Evolutionary conservation across 139 green algal species (phyloP).

Genomic region (Chlorella sp.): DNA sequence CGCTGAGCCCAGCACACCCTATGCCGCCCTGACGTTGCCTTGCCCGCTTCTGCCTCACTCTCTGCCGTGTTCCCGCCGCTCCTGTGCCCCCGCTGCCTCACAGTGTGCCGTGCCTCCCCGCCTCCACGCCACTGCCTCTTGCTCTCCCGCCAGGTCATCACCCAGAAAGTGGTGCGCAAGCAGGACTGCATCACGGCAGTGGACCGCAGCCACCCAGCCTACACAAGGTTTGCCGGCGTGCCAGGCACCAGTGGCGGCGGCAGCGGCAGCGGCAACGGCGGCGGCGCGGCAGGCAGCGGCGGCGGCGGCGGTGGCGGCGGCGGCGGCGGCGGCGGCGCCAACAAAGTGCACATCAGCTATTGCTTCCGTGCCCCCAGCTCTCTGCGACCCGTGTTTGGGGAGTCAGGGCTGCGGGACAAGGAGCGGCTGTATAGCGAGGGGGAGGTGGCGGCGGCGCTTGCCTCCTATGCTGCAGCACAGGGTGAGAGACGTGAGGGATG

Average conservation of each 20-base stretch:
- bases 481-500: no score
- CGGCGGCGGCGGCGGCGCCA: background rate
- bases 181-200: constrained; percentile 43
- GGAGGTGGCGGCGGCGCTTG: constrained; percentile 25
- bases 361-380: constrained; percentile 37
- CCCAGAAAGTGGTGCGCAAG: constrained; percentile 50
- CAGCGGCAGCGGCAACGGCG: background rate
- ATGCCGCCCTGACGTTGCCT: background rate
- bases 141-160: constrained; percentile 14
- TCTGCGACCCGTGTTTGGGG: constrained; percentile 42
- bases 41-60: background rate
- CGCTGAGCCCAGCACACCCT: no score
- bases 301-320: constrained; percentile 1
- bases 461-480: constrained; percentile 4
- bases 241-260: background rate
- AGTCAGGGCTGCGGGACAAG: constrained; percentile 30
- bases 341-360: constrained; percentile 14
- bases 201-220: constrained; percentile 28
- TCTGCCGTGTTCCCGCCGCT: no score
- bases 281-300: background rate
- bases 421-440: constrained; percentile 36
- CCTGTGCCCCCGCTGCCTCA: background rate
- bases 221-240: constrained; percentile 26
- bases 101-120: background rate
- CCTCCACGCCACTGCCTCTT: background rate